Base-by-base conservation (phyloP, 73 alveolate genomes). In the Paramecium caudatum region DNA sequence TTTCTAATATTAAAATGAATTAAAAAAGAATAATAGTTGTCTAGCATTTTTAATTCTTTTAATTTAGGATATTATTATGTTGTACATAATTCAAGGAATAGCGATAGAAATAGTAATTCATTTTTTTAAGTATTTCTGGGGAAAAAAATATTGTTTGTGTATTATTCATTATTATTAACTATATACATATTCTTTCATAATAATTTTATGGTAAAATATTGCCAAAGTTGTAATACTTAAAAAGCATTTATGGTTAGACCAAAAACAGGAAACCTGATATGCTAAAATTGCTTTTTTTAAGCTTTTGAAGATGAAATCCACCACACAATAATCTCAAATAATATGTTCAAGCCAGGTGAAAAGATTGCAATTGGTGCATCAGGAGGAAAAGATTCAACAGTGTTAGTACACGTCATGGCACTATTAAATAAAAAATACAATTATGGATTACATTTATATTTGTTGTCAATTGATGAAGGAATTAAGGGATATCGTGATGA, bases 301-400 rank as follows among this genome's bases (percentile, higher is more conserved):
- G 97, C 97, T 36, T 97, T 98, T 47, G 99, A 98, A 83, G 99
- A 97, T 47, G 99, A 97, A 91, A 96, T 96, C 25, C 99, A 98
- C 88, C 93, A 94, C 70, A 97, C 99, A 55, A 98, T 98, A 13
- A 90, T 90, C 19, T 47, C 96, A 37, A 94, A 93, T 81, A 90
- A 94, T 34, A 82, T 96, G 19, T 97, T 97, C 90, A 93, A 93
- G 39, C 86, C 94, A 70, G 99, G 99, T 12, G 98, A 96, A 63
- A 93, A 91, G 90, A 82, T 96, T 8, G 99, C 99, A 1, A 86
- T 96, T 1, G 99, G 97, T 61, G 99, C 98, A 1, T 91, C 96
- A 61, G 98, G 99, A 90, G 98, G 99, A 30, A 96, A 98, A 95
- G 99, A 98, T 82, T 96, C 99, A 48, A 98, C 99, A 13, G 99